Conservation (phyloP, 2,329 filamentous ascomycete species). For the Coniochaeta ligniaria region DNA sequence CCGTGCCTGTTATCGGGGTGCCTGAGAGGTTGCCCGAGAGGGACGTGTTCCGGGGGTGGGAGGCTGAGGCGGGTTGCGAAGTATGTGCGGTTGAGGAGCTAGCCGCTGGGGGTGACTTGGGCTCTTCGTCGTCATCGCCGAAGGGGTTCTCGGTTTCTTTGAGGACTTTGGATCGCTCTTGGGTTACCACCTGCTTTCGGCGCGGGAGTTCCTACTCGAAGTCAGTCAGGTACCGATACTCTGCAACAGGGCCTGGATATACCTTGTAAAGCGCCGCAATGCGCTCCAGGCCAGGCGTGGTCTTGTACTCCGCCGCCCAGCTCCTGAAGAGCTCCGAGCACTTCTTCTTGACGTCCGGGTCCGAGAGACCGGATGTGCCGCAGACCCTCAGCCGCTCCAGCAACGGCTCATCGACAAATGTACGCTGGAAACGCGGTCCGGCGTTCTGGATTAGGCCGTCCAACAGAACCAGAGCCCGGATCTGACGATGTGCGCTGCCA, state of each 20-base stretch:
- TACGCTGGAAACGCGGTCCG: conserved; percentile 75
- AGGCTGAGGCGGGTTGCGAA: conserved; percentile 20
- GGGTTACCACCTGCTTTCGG: conserved; percentile 64
- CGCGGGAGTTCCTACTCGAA: conserved; percentile 49
- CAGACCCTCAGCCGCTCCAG: conserved; percentile 86
- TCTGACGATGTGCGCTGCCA: conserved; percentile 85
- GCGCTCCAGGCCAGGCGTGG: conserved; percentile 69
- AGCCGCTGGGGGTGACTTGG: conserved; percentile 18
- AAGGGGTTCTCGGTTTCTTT: conserved; percentile 73
- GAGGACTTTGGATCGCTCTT: conserved; percentile 76
- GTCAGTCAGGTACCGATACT: background rate
- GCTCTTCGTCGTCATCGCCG: conserved; percentile 43
- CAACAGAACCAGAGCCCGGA: conserved; percentile 79
- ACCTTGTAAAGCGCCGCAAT: conserved; percentile 73
- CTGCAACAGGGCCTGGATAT: conserved; percentile 1
- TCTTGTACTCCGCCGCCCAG: conserved; percentile 80
- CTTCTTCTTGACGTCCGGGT: conserved; percentile 79
- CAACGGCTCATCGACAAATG: conserved; percentile 84
- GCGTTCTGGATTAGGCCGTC: conserved; percentile 95
- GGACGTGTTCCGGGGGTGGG: conserved; percentile 11
- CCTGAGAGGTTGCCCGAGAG: conserved; percentile 12
- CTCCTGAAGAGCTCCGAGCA: conserved; percentile 79
- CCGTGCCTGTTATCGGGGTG: conserved; percentile 16
- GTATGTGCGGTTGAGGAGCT: conserved; percentile 5
- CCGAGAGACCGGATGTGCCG: conserved; percentile 76